Evolutionary conservation across 768 basidiomycete species (phyloP), one percentile per base, ranked within the genome.

Genomic region (Amanita thiersii): DNA sequence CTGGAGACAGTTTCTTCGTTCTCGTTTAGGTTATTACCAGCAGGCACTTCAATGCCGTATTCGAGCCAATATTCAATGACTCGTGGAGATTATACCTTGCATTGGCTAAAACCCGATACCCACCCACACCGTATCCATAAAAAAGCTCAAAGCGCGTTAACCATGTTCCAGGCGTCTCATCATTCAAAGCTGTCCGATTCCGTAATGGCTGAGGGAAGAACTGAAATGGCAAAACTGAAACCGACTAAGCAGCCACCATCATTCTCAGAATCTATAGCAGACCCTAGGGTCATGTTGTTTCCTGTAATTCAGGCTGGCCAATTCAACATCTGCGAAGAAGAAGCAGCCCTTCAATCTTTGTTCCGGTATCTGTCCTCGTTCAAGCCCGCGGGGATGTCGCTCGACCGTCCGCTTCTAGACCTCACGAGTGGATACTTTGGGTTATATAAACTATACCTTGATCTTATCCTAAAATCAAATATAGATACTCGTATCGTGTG

Each of bases 341-440:
- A 94, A 53, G 62, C 62, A 3, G 67, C 68, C 15, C 57, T 91
- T 20, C 50, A 61, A 4, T 56, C 66, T 23, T 68, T 91, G 17
- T 86, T 89, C 50, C 55, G 72, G n/a, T 58, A 68, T 43, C 48
- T 81, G 19, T 53, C 57, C 4, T 36, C 45, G 26, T 37, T 40
- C 14, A 29, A 35, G 18, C 54, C 24, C 25, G 31, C 25, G 24
- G 30, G 37, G 14, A 48, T 21, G 29, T 15, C 38, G 3, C 21
- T 14, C 15, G 33, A 33, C 43, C 49, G 65, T 12, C 77, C 76
- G n/a, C 52, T 74, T 12, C 59, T 83, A 20, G 87, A 96, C 56
- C 64, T 97, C 55, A 99, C 96, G 5, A 92, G 84, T 52, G 96
- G 96, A 8, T 99, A 99, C 62, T 98, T 99, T 56, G 86, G 86